These are phyloP conservation scores for Clavulina sp. DNA, from an alignment of 768 basidiomycete genomes.

Conservation along the genomic window DNA sequence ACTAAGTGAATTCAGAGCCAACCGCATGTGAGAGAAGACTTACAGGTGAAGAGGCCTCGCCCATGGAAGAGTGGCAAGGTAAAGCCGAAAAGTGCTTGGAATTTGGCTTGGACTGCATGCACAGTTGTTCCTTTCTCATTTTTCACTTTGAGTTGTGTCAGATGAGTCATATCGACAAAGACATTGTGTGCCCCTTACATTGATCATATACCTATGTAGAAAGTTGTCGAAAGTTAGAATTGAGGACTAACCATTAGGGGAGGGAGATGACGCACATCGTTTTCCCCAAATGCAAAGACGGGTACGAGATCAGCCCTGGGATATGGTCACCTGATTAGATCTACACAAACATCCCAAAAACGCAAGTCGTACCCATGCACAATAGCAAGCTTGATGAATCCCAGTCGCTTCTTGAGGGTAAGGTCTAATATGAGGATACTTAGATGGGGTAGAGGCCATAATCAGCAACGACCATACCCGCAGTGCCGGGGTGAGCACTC, in stretches of 20 bases:
- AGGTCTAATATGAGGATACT: slow-evolving; percentile 15
- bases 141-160: slow-evolving; percentile 15
- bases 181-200: slow-evolving; percentile 30
- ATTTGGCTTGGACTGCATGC: slow-evolving; percentile 73
- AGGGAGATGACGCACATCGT: slow-evolving; percentile 47
- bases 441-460: not conserved
- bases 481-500: slow-evolving; percentile 91
- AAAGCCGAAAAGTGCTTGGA: slow-evolving; percentile 86
- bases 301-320: slow-evolving; percentile 84
- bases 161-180: not conserved
- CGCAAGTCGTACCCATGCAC: slow-evolving; percentile 48
- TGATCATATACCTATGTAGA: slow-evolving; percentile 73
- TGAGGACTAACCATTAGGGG: slow-evolving; percentile 2
- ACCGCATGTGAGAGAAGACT: slow-evolving; percentile 14
- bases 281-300: slow-evolving; percentile 97
- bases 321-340: not conserved
- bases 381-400: slow-evolving; percentile 91
- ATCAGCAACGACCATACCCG: slow-evolving; percentile 24
- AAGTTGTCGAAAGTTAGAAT: not conserved
- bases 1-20: not conserved
- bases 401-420: slow-evolving; percentile 37
- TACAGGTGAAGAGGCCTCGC: slow-evolving; percentile 85
- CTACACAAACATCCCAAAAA: slow-evolving; percentile 1
- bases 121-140: slow-evolving; percentile 85
- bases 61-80: slow-evolving; percentile 97